phyloP scores from a whole-genome alignment of 306 rosid genomes.

The Nissolia schottii region DNA sequence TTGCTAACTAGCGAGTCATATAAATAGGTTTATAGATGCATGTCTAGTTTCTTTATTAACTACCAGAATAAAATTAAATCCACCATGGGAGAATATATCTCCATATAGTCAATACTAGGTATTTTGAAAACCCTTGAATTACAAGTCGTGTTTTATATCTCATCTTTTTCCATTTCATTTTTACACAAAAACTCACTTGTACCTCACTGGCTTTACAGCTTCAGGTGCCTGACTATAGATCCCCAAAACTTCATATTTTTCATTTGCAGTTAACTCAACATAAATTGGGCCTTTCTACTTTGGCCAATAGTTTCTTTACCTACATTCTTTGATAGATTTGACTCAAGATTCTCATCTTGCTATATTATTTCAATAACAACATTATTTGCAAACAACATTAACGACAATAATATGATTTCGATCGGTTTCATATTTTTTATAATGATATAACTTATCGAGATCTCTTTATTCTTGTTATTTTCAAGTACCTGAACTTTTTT shows the following conservation, averaged over 20 bases:
- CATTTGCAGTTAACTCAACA: neutral
- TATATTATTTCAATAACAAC: neutral
- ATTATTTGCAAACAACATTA: neutral
- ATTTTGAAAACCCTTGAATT: neutral
- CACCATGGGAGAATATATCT: neutral
- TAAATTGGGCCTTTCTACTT: too few relatives aligned
- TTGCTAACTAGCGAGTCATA: neutral
- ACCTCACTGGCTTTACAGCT: neutral
- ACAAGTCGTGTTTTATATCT: neutral
- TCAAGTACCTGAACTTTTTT: neutral
- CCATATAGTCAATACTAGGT: neutral
- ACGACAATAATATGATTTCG: neutral
- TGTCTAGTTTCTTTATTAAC: neutral
- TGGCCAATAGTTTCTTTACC: neutral
- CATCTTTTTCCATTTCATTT: neutral
- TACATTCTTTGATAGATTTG: neutral
- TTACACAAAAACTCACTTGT: neutral
- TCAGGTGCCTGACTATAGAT: neutral
- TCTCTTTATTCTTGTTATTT: neutral
- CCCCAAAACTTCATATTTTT: neutral
- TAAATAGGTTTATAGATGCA: neutral
- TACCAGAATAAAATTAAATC: neutral
- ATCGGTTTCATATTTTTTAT: neutral
- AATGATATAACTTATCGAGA: neutral
- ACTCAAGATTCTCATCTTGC: neutral